phyloP scores from a whole-genome alignment of 768 basidiomycete species.

The Kwoniella sp. region DNA sequence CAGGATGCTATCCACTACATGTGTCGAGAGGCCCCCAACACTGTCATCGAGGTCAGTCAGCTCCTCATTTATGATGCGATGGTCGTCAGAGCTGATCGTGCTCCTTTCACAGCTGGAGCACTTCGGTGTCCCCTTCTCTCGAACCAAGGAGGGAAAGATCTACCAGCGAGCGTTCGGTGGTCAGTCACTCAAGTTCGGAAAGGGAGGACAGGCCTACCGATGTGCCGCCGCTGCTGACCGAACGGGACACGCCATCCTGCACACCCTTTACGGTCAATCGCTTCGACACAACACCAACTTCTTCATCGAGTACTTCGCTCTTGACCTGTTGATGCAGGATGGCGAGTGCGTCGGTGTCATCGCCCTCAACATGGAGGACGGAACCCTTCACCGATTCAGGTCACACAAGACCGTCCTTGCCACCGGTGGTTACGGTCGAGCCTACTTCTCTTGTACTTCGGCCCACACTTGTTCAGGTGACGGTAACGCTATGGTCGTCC shows the following conservation, averaged over 20 bases:
- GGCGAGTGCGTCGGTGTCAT: conserved; percentile 99
- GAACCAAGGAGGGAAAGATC: conserved; percentile 97
- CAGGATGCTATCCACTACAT: conserved; percentile 99
- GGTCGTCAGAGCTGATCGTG: background rate
- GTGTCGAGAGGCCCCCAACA: conserved; percentile 92
- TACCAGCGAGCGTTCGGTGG: conserved; percentile 99
- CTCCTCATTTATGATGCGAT: background rate
- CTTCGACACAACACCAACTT: conserved; percentile 99
- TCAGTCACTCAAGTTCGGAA: conserved; percentile 92
- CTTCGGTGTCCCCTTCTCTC: conserved; percentile 96
- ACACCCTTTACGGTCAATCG: conserved; percentile 98
- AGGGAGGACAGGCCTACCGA: conserved; percentile 98
- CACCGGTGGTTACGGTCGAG: conserved; percentile 94
- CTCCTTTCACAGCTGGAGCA: conserved; percentile 75
- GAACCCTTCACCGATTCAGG: conserved; percentile 96
- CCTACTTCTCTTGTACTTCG: conserved; percentile 95
- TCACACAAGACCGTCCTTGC: conserved; percentile 97
- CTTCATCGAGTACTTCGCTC: conserved; percentile 99
- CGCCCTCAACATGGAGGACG: conserved; percentile 99
- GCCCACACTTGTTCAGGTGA: conserved; percentile 99
- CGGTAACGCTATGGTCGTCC: conserved; percentile 95
- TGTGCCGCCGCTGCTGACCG: conserved; percentile 98
- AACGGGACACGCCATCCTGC: conserved; percentile 95
- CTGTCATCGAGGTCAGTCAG: conserved; percentile 73
- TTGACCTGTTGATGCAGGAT: conserved; percentile 96